Base-by-base conservation (phyloP, 768 basidiomycete species). In the Lentinula detonsa region DNA sequence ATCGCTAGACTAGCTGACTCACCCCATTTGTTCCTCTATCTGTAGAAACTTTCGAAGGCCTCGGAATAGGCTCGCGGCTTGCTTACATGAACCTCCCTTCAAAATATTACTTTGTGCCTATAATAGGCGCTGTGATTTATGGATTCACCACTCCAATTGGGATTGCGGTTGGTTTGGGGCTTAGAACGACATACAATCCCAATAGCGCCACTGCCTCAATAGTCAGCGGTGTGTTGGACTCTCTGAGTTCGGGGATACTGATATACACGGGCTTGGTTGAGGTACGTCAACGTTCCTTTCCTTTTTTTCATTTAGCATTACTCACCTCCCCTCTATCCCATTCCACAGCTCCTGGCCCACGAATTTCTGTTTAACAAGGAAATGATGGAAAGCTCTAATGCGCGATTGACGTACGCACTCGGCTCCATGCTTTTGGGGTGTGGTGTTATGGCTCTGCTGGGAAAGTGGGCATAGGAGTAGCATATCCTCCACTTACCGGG, bases 291-390 rank as follows among this genome's bases (percentile, higher is more conserved):
- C 13, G 37, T 50, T 34, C 66, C 21, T 46, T 15, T 35, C 45
- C 43, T 63, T n/a, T 21, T 21, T 48, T 7, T 1, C 43, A 16
- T 50, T 34, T 37, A 6, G n/a, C 10, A 3, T 15, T 45, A 28
- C 11, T 49, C 21, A 18, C 43, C 8, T 48, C 9, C 33, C 23
- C 13, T 13, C 15, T 57, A 9, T 5, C 31, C 39, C 10, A 51
- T 45, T 48, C 3, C 42, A 5, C 42, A 90, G 87, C 81, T 97
- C 0, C 80, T 98, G 49, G 96, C 93, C 1, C 95, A 97, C 70
- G 96, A 98, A 68, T 97, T 98, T 74, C 69, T 98, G 43, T 94
- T 96, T 75, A 94, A 85, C 76, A 84, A 86, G 61, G 84, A 91
- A 61, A 92, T 95, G 88, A 84, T 88, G 71, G 78, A 83, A n/a